Conservation (phyloP, 768 basidiomycete genomes). For the Termitomyces sp. region DNA sequence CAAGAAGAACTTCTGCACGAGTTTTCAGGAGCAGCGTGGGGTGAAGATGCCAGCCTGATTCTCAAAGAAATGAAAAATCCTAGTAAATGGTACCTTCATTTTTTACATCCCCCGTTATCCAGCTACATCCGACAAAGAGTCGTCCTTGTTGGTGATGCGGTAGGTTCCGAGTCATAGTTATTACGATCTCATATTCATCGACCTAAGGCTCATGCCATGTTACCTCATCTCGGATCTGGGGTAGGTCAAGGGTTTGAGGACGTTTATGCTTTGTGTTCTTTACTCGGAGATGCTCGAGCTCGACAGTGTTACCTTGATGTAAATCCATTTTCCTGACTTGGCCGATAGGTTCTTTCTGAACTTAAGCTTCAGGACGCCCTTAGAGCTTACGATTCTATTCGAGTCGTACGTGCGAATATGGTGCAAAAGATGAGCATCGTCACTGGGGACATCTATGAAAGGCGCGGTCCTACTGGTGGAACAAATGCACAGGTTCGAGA, state of each 20-base stretch:
- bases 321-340: slow-evolving; percentile 4
- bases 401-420: slow-evolving; percentile 46
- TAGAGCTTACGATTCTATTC: slow-evolving; percentile 40
- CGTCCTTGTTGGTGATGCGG: slow-evolving; percentile 53
- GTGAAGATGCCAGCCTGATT: slow-evolving; percentile 38
- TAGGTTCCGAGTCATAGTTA: slow-evolving; percentile 20
- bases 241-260: slow-evolving; percentile 63
- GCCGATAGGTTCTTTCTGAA: neutral
- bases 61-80: slow-evolving; percentile 40
- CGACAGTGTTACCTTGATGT: slow-evolving; percentile 41
- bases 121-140: slow-evolving; percentile 42
- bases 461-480: slow-evolving; percentile 31
- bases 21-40: slow-evolving; percentile 40
- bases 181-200: neutral
- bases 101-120: slow-evolving; percentile 40
- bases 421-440: slow-evolving; percentile 39
- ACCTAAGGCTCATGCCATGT: slow-evolving; percentile 53
- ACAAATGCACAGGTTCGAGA: slow-evolving; percentile 27
- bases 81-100: slow-evolving; percentile 53
- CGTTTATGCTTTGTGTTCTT: slow-evolving; percentile 40
- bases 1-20: slow-evolving; percentile 39
- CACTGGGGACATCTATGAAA: slow-evolving; percentile 45
- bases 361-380: slow-evolving; percentile 36
- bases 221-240: slow-evolving; percentile 56
- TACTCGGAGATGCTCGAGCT: slow-evolving; percentile 43